Evolutionary conservation across 2,329 filamentous ascomycete genomes (phyloP).

Genomic region (Coleophoma crateriformis): DNA sequence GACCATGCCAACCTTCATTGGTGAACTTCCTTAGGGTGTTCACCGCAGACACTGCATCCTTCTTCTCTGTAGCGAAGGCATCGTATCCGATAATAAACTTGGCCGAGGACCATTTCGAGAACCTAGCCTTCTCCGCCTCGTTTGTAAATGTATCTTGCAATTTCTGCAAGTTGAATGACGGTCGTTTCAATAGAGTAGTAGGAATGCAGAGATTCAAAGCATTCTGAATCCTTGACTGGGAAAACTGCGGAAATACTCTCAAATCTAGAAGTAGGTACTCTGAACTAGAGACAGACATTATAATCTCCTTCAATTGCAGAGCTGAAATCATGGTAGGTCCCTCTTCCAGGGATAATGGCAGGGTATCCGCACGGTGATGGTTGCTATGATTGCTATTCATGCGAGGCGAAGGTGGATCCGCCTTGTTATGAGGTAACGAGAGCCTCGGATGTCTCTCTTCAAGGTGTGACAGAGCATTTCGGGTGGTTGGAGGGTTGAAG

Average conservation of each 20-base stretch:
- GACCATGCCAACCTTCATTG: slow-evolving; percentile 73
- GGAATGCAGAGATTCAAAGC: slow-evolving; percentile 92
- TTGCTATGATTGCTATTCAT: slow-evolving; percentile 3
- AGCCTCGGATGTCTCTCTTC: slow-evolving; percentile 49
- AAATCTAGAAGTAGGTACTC: slow-evolving; percentile 70
- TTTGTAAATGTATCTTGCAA: slow-evolving; percentile 80
- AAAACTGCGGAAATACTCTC: slow-evolving; percentile 78
- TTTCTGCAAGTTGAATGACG: slow-evolving; percentile 85
- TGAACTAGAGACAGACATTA: slow-evolving; percentile 34
- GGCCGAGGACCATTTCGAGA: slow-evolving; percentile 69
- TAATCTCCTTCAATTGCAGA: slow-evolving; percentile 48
- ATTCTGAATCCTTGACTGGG: slow-evolving; percentile 66
- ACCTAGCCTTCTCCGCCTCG: slow-evolving; percentile 62
- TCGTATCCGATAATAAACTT: slow-evolving; percentile 86
- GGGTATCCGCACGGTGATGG: slow-evolving; percentile 40
- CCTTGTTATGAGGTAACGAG: slow-evolving; percentile 44
- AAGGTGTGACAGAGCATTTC: slow-evolving; percentile 22
- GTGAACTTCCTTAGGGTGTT: slow-evolving; percentile 94
- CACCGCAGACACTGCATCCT: slow-evolving; percentile 73
- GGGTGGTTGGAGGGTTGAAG: slow-evolving; percentile 15
- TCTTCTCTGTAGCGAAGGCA: slow-evolving; percentile 65
- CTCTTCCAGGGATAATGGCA: slow-evolving; percentile 44
- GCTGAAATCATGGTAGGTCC: slow-evolving; percentile 47
- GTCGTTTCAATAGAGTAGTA: slow-evolving; percentile 84
- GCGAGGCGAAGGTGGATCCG: slow-evolving; percentile 32